Base-by-base conservation (phyloP, 306 rosid genomes). In the Corylus americana region DNA sequence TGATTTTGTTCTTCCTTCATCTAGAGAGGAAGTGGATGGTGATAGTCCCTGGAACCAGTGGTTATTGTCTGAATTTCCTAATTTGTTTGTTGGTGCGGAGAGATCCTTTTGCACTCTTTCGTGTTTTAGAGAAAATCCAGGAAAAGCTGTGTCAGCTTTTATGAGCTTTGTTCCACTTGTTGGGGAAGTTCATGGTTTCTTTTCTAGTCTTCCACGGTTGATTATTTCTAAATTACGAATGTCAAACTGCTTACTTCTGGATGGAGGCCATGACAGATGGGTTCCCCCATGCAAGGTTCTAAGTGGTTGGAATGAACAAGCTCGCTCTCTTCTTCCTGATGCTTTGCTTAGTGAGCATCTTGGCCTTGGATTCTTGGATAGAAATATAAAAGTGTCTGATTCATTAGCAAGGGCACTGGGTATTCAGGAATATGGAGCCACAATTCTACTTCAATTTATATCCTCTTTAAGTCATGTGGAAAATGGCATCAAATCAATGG, bases 21-120 rank as follows among this genome's bases (percentile, higher is more conserved):
- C 98, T 63, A 88, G 98, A 84, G 98, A 94, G 89, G 98, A 94
- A 82, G 98, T 94, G 81, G 98, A 94, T 70, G 98, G 97, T 39
- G 91, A 91, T 80, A 94, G 97, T 83, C 91, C 95, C 58, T 92
- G 98, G 98, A 94, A 94, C 77, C 98, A 94, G 81, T 94, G 97
- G 97, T 81, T 94, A 69, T 82, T 94, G 84, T 90, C 95, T 13
- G 92, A 94, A 86, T 92, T 91, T 86, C 98, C 98, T 22, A 83
- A 79, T 82, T 91, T 94, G 86, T 92, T 94, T 87, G 91, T 92
- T 81, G 74, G 85, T 80, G 97, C 95, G 17, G 89, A 71, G 83
- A 91, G 80, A 73, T 88, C 90, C 80, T 94, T 94, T 67, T 91
- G 97, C 80, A 85, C 79, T 69, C 97, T 91, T 86, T 90, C 97